phyloP scores from a whole-genome alignment of 2,329 filamentous ascomycete species.

The Mycosphaerella arachidis region DNA sequence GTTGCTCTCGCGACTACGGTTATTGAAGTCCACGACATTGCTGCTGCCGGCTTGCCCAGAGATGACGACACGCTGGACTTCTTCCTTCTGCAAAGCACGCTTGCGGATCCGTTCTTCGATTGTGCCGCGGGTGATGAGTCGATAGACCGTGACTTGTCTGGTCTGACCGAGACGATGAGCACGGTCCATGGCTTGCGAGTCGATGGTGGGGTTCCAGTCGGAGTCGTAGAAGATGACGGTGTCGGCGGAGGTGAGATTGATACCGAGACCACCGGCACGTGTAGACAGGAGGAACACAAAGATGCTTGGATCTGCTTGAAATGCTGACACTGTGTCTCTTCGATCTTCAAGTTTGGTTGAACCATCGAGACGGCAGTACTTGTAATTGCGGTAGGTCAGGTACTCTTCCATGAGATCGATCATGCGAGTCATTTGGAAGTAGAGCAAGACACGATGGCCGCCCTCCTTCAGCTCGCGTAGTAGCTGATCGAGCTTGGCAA shows the following conservation, averaged over 20 bases:
- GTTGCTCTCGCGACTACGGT: constrained; percentile 79
- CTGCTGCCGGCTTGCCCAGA: constrained; percentile 72
- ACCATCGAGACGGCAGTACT: constrained; percentile 93
- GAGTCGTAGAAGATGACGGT: constrained; percentile 99
- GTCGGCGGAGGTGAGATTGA: constrained; percentile 93
- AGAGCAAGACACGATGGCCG: constrained; percentile 87
- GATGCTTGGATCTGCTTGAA: constrained; percentile 89
- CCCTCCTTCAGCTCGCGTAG: constrained; percentile 86
- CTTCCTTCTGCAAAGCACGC: constrained; percentile 94
- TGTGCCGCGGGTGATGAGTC: constrained; percentile 91
- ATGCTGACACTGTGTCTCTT: constrained; percentile 92
- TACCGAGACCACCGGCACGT: constrained; percentile 93
- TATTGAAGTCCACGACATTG: constrained; percentile 81
- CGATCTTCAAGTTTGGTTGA: constrained; percentile 96
- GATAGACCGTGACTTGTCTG: constrained; percentile 92
- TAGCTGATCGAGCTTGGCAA: constrained; percentile 83
- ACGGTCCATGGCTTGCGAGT: constrained; percentile 98
- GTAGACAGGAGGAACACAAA: constrained; percentile 97
- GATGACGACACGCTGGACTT: constrained; percentile 96
- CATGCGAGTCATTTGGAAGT: constrained; percentile 99
- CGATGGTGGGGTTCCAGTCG: constrained; percentile 98
- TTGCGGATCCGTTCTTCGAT: constrained; percentile 98
- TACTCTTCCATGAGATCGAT: constrained; percentile 99
- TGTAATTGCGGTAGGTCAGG: constrained; percentile 97
- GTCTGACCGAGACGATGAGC: constrained; percentile 97